These are phyloP conservation scores for Dictyostelium discoideum DNA, from an alignment of 78 protist species.

Conservation along the genomic window dicty_2.7 NC_007088.5:4401501-4402000, in stretches of 20 bases:
- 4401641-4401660: conserved; percentile 49
- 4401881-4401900: conserved; percentile 41
- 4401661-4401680: conserved; percentile 98
- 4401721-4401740: conserved; percentile 84
- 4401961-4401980: not conserved
- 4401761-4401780: conserved; percentile 97
- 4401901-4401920: conserved; percentile 82
- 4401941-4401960: conserved; percentile 71
- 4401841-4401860: conserved; percentile 94
- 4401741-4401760: conserved; percentile 99
- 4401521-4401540: conserved; percentile 90
- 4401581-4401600: conserved; percentile 95
- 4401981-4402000: conserved; percentile 57
- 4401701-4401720: conserved; percentile 90
- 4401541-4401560: conserved; percentile 96
- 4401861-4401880: conserved; percentile 50
- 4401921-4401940: conserved; percentile 89
- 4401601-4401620: conserved; percentile 95
- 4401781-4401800: conserved; percentile 88
- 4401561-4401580: conserved; percentile 85
- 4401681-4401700: conserved; percentile 95
- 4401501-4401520: conserved; percentile 83
- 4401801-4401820: conserved; percentile 89
- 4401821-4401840: conserved; percentile 99
- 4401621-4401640: conserved; percentile 27